Evolutionary conservation across 768 basidiomycete genomes (phyloP).

Genomic region (Phylloporus rhodoxanthus): DNA sequence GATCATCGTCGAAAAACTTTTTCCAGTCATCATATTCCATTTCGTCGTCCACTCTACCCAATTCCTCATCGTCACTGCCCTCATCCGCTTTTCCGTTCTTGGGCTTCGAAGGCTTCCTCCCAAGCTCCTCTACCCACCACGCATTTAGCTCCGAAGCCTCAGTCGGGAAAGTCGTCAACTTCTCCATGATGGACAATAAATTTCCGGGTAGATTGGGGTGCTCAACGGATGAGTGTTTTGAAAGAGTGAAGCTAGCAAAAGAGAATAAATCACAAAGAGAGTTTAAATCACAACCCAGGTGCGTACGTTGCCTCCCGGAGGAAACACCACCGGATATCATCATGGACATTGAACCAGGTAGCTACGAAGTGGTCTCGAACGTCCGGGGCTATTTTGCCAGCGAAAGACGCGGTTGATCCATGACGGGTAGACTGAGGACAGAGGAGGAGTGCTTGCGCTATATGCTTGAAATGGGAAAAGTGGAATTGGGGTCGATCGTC

Average conservation of each 20-base stretch:
- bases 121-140: conserved; percentile 76
- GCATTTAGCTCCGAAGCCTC: conserved; percentile 58
- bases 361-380: conserved; percentile 59
- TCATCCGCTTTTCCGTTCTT: conserved; percentile 41
- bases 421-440: conserved; percentile 49
- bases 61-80: conserved; percentile 30
- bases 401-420: conserved; percentile 16
- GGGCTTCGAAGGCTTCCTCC: conserved; percentile 47
- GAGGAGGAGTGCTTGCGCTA: conserved; percentile 52
- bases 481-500: conserved; percentile 59
- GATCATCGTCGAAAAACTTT: conserved; percentile 73
- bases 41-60: conserved; percentile 30
- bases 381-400: conserved; percentile 47
- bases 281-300: not conserved
- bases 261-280: not conserved
- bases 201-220: conserved; percentile 42
- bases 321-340: conserved; percentile 88
- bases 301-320: conserved; percentile 69
- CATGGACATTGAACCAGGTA: conserved; percentile 70
- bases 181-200: conserved; percentile 61
- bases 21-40: conserved; percentile 64
- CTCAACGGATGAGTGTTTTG: conserved; percentile 24
- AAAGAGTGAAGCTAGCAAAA: conserved; percentile 19
- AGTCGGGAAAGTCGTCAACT: conserved; percentile 68
- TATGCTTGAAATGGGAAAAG: conserved; percentile 59